Evolutionary conservation across 2,329 filamentous ascomycete genomes (phyloP).

Genomic region (Exserohilum rostratum): DNA sequence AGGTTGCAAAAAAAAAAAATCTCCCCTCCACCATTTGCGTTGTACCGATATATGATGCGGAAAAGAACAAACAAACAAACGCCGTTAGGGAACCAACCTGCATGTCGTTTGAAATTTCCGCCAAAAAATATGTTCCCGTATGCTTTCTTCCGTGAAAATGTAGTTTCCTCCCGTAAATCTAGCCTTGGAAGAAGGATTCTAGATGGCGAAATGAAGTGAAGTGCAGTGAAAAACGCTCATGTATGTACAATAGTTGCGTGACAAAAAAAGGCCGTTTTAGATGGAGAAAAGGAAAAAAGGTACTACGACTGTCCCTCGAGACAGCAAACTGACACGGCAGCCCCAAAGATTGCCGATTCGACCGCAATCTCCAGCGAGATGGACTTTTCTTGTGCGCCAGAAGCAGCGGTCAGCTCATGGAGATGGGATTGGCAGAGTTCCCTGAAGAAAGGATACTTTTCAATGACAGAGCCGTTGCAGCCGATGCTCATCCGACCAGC

Average conservation of each 20-base stretch:
- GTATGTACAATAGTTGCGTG: conserved; percentile 14
- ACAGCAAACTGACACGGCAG: conserved; percentile 67
- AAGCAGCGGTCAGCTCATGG: conserved; percentile 59
- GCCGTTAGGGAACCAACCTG: background rate
- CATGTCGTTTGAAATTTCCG: background rate
- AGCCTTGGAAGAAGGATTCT: background rate
- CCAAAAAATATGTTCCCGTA: conserved; percentile 14
- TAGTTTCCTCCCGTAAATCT: background rate
- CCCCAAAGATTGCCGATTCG: conserved; percentile 77
- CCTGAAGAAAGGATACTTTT: conserved; percentile 75
- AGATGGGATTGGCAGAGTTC: conserved; percentile 67
- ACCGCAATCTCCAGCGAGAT: conserved; percentile 71
- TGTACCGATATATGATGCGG: no score
- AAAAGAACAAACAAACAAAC: background rate
- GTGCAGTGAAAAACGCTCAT: background rate
- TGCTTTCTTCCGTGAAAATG: conserved; percentile 4
- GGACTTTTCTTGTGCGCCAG: conserved; percentile 48
- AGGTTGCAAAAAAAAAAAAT: no score
- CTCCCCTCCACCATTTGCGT: no score
- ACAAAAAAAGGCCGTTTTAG: conserved; percentile 14
- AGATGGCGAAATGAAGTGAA: conserved; percentile 3
- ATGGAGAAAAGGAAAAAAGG: background rate
- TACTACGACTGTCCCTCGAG: conserved; percentile 36
- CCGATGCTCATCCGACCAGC: conserved; percentile 61
- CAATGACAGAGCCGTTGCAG: conserved; percentile 80